Conservation (phyloP, 352 stramenopile species). For the Saprolegnia diclina region DNA sequence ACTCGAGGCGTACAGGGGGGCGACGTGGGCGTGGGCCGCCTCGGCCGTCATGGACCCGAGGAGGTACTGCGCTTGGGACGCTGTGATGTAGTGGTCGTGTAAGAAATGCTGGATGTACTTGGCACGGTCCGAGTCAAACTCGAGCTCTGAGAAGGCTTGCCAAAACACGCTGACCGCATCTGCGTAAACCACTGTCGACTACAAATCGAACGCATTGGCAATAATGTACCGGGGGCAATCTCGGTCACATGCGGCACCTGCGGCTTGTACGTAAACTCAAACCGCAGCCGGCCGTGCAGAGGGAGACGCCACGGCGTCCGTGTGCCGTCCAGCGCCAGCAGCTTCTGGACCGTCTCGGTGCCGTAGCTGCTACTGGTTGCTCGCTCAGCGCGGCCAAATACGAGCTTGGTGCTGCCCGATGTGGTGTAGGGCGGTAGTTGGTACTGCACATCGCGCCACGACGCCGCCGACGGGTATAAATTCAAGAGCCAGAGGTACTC, state of each 20-base stretch:
- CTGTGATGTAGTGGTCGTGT: conserved; percentile 23
- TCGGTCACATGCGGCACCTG: not conserved
- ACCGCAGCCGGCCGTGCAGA: not conserved
- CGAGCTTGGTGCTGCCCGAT: conserved; percentile 6
- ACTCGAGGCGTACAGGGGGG: not conserved
- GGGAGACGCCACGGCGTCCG: conserved; percentile 9
- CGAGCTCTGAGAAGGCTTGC: conserved; percentile 19
- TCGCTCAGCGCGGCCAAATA: not conserved
- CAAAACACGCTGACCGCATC: conserved; percentile 23
- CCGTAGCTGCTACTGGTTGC: not conserved
- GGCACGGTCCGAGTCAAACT: conserved; percentile 26
- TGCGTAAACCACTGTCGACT: not conserved
- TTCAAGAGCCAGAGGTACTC: conserved; percentile 17
- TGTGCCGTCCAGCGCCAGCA: not conserved
- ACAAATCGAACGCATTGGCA: no score
- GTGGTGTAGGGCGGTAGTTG: not conserved
- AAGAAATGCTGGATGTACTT: conserved; percentile 27
- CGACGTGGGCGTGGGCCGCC: conserved; percentile 14
- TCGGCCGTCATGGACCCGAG: conserved; percentile 3
- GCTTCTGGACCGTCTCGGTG: not conserved
- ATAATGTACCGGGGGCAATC: not conserved
- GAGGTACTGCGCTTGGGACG: conserved; percentile 11
- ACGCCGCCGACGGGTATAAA: conserved; percentile 15
- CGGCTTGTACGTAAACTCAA: conserved; percentile 18
- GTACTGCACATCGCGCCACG: not conserved